Evolutionary conservation across 164 flowering plant genomes (phyloP), one percentile per base, ranked within the genome.

Genomic region (Liriodendron chinense): DNA sequence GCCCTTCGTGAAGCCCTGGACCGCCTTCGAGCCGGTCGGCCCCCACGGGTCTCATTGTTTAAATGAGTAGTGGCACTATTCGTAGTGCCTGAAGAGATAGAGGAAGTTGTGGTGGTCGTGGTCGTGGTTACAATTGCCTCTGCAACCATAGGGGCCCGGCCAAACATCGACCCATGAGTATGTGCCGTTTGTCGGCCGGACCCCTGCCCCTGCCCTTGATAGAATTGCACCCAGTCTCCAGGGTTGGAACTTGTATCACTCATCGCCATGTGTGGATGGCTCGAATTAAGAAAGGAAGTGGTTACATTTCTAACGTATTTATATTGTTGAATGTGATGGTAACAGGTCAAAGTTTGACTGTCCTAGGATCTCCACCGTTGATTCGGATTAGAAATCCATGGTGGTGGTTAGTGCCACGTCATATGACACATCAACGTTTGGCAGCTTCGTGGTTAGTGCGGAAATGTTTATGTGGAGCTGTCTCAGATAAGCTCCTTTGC

Each of bases 1-100:
- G 93, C 89, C 16, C 87, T 78, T 28, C 90, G 73, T 1, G 96
- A 90, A 0, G 93, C 98, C 76, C 98, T 80, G 2, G 92, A 74
- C 12, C 97, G 79, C 57, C 86, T 65, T 7, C 93, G 81, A 0
- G 65, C 53, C 1, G 96, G 88, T 77, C 85, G 88, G 1, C 88
- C 69, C 1, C 87, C 92, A 0, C 92, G 84, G 3, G 90, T 90
- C 28, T 87, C 89, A 0, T 86, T 82, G 71, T 65, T 84, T 76
- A 83, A 59, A 26, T 69, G 81, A 25, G 22, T n/a, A 7, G 48
- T 22, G n/a, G 62, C 14, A 9, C 50, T 57, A 23, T n/a, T 14
- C 1, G 5, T 64, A 6, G 49, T 34, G n/a, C 69, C 49, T 16
- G 47, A n/a, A n/a, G 3, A 16, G 47, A 13, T 50, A 10, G 78